A percentile compares a stretch with the other conserved stretches of the same genome.
These are phyloP conservation scores for Plasmodiophora brassicae DNA, from an alignment of 208 protist genomes.

Conservation along the genomic window DNA sequence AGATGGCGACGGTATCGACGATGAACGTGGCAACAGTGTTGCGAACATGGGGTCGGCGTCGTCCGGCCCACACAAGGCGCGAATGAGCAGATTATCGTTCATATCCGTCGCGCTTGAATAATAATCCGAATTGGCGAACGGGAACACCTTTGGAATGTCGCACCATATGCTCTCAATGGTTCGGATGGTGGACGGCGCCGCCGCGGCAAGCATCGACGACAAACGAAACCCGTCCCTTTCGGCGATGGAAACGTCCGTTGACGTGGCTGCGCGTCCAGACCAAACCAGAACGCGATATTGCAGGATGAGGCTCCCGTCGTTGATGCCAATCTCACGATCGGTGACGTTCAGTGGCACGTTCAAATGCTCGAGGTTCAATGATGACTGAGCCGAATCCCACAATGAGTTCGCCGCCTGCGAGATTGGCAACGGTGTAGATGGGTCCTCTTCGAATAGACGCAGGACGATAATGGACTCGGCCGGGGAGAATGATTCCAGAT, in stretches of 20 bases:
- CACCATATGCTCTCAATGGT: neutral
- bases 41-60: neutral
- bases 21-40: neutral
- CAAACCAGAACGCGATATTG: neutral
- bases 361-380: neutral
- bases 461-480: too few species aligned
- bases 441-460: too few species aligned
- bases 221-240: neutral
- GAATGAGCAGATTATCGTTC: too few species aligned
- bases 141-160: neutral
- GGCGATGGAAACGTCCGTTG: neutral
- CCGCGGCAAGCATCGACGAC: neutral
- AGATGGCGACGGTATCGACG: neutral
- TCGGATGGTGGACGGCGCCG: neutral
- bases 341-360: slow-evolving; percentile 17
- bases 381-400: too few species aligned
- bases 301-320: neutral
- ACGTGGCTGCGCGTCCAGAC: neutral
- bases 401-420: too few species aligned
- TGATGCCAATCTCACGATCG: neutral
- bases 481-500: too few species aligned
- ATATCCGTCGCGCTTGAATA: neutral
- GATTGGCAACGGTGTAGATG: too few species aligned
- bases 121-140: neutral
- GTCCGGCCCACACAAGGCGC: neutral